Base-by-base conservation (phyloP, 352 stramenopile species). In the Albugo laibachii region DNA sequence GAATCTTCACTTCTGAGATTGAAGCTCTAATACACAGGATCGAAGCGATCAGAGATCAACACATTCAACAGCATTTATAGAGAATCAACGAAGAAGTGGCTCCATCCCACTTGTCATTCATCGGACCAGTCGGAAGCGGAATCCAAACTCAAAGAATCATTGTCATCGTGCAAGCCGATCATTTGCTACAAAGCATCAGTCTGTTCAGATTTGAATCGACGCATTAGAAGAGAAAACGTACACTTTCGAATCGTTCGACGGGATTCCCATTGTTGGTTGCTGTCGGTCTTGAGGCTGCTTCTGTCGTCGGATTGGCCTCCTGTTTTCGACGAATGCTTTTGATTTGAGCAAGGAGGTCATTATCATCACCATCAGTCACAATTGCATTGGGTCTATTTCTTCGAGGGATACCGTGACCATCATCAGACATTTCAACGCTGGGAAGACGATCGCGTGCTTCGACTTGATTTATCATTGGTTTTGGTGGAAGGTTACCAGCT, bases 101-200 rank as follows among this genome's bases (percentile, higher is more conserved):
- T 13, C 11, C 21, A 15, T n/a, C 4, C 4, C 36, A 36, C 5
- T 54, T 50, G 15, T 54, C 49, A 86, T 12, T 91, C 69, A 43
- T 92, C 78, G 16, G 78, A 92, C 78, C 78, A 92, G 50, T 92
- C 78, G 2, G 78, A 92, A 6, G 73, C 71, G 53, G 86, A 73
- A 13, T 75, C 88, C 65, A 92, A 68, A 41, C 70, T 83, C 44
- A 92, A 47, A 24, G 78, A 92, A 47, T 81, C 73, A 24, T 63
- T 57, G 16, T 74, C 71, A 47, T 81, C 61, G n/a, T 76, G 75
- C 14, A 92, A 46, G 20, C 78, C 78, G 36, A 80, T 54, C 59
- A 92, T 88, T 83, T 87, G 73, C 78, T 92, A 51, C 49, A 63
- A 34, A 3, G 8, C 24, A 31, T 31, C 24, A 31, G 24, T 31